These are phyloP conservation scores for Viola odorata DNA, from an alignment of 345 rosid species.

Conservation along the genomic window DNA sequence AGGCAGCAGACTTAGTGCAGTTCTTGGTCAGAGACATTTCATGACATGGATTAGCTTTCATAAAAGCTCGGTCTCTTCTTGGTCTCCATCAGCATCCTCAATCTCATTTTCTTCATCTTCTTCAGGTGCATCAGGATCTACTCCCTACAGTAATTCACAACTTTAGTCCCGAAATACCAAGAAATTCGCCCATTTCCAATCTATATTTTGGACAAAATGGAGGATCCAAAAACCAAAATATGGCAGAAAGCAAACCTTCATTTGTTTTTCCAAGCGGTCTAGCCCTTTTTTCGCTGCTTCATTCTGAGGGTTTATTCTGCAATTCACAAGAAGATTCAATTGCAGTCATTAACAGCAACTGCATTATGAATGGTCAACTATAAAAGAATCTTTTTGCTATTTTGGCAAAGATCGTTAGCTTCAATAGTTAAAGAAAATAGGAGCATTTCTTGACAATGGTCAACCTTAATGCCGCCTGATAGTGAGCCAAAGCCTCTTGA, in stretches of 20 bases:
- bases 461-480: conserved; percentile 87
- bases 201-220: background rate
- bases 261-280: conserved; percentile 91
- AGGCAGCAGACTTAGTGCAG: too few relatives aligned
- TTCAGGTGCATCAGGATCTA: conserved; percentile 97
- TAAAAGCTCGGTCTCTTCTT: conserved; percentile 84
- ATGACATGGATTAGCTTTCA: conserved; percentile 14
- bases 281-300: conserved; percentile 95
- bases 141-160: conserved; percentile 51
- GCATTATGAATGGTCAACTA: background rate
- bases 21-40: background rate
- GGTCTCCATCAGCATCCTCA: conserved; percentile 94
- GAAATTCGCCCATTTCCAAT: background rate
- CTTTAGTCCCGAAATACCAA: background rate
- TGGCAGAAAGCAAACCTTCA: conserved; percentile 59
- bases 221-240: background rate
- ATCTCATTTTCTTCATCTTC: conserved; percentile 94
- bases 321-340: conserved; percentile 10
- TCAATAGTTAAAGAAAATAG: background rate
- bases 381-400: background rate
- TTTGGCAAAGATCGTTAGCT: background rate
- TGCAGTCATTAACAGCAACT: conserved; percentile 6
- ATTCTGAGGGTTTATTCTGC: conserved; percentile 82
- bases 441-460: background rate
- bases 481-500: conserved; percentile 82